Percentiles rank a stretch among this genome's conserved stretches.
phyloP scores from a whole-genome alignment of 768 basidiomycete genomes.

The Lactifluus echinatus region DNA sequence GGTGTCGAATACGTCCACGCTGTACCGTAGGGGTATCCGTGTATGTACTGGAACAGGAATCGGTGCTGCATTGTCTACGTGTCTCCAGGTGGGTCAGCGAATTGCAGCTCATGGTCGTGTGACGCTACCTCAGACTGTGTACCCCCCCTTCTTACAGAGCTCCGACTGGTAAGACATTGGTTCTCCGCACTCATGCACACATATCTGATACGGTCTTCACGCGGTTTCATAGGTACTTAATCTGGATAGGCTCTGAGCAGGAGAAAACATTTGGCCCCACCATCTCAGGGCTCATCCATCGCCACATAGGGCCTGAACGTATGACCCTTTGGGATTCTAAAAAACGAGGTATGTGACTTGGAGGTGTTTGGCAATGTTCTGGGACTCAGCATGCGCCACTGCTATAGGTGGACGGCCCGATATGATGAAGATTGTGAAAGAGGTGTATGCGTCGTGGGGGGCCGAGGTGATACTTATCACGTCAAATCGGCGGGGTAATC shows the following conservation, averaged over 20 bases:
- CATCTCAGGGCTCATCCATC: slow-evolving; percentile 62
- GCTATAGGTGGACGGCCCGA: slow-evolving; percentile 58
- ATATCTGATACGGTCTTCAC: slow-evolving; percentile 4
- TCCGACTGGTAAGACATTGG: slow-evolving; percentile 49
- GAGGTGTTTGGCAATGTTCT: background rate
- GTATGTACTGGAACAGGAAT: slow-evolving; percentile 79
- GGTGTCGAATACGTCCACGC: slow-evolving; percentile 68
- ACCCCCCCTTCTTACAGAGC: slow-evolving; percentile 45
- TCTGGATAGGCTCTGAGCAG: slow-evolving; percentile 82
- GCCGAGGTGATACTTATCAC: slow-evolving; percentile 82
- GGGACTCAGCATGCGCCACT: background rate
- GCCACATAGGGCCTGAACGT: slow-evolving; percentile 65
- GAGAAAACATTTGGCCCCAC: slow-evolving; percentile 81
- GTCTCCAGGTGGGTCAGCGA: slow-evolving; percentile 15
- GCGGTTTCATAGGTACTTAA: slow-evolving; percentile 48
- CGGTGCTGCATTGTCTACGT: slow-evolving; percentile 67
- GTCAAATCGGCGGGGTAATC: slow-evolving; percentile 72
- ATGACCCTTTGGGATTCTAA: slow-evolving; percentile 74
- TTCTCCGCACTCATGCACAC: background rate
- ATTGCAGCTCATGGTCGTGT: too few species aligned
- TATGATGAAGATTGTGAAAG: slow-evolving; percentile 65
- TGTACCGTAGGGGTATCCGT: slow-evolving; percentile 75
- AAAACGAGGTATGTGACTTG: slow-evolving; percentile 28
- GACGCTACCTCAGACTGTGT: background rate
- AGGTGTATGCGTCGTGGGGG: slow-evolving; percentile 57